These are phyloP conservation scores for Saccharomycopsis sp. DNA, from an alignment of 805 yeast genomes.

Conservation along the genomic window DNA sequence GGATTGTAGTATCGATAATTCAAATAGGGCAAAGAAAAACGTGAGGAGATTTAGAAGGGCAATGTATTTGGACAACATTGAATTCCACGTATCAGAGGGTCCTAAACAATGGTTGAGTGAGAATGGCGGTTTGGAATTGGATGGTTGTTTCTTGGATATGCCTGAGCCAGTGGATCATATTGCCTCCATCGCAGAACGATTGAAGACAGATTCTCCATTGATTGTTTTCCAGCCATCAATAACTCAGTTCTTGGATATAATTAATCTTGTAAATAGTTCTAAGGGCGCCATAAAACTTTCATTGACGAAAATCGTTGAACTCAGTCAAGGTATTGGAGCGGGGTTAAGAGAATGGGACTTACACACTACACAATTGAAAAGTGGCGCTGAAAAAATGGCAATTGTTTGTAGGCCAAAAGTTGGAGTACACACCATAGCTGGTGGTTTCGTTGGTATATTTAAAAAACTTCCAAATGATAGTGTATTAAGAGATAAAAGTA, in stretches of 20 bases:
- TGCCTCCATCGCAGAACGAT: constrained; percentile 27
- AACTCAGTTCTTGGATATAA: constrained; percentile 38
- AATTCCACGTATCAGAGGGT: constrained; percentile 36
- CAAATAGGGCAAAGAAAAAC: constrained; percentile 35
- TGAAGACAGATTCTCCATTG: constrained; percentile 38
- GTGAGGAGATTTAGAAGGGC: constrained; percentile 36
- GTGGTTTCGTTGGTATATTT: constrained; percentile 44
- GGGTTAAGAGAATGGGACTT: constrained; percentile 48
- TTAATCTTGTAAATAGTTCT: constrained; percentile 25
- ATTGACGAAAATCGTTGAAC: constrained; percentile 35
- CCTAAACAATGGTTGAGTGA: constrained; percentile 36
- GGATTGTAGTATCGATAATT: constrained; percentile 36
- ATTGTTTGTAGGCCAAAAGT: constrained; percentile 45
- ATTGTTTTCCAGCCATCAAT: constrained; percentile 43
- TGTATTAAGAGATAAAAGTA: neutral
- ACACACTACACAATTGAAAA: constrained; percentile 9
- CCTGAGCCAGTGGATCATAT: constrained; percentile 36
- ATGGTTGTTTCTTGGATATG: constrained; percentile 43
- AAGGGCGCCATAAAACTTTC: constrained; percentile 30
- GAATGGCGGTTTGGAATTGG: constrained; percentile 27
- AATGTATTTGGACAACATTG: constrained; percentile 37
- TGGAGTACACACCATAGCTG: constrained; percentile 40
- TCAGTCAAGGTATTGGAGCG: constrained; percentile 43
- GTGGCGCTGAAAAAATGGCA: constrained; percentile 31
- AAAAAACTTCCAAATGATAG: constrained; percentile 25